phyloP scores from a whole-genome alignment of 106 monocot species.

The Dioscorea alata region DNA sequence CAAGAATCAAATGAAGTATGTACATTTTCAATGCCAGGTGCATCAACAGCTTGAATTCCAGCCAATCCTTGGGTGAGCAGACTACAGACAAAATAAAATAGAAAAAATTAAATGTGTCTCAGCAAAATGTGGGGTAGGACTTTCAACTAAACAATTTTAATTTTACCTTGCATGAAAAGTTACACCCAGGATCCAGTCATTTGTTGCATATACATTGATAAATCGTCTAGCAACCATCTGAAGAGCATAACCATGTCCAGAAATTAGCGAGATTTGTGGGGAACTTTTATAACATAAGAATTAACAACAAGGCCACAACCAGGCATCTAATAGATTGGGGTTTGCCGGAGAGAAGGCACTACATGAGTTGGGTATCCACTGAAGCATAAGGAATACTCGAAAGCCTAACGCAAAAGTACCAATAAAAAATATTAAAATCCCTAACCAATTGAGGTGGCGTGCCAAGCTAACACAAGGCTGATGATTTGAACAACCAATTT shows the following conservation, averaged over 20 bases:
- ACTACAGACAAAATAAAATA: conserved; percentile 28
- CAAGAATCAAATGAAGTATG: background rate
- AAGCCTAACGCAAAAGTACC: too few relatives aligned
- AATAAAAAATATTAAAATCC: too few relatives aligned
- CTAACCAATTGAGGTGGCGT: too few relatives aligned
- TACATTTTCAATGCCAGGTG: conserved; percentile 87
- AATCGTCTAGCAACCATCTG: conserved; percentile 87
- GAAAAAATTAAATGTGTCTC: background rate
- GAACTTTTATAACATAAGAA: too few relatives aligned
- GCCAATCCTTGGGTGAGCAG: conserved; percentile 82
- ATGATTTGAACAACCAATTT: too few relatives aligned
- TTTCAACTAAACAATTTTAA: background rate
- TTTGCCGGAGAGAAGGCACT: too few relatives aligned
- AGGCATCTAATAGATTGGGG: too few relatives aligned
- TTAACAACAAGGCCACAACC: too few relatives aligned
- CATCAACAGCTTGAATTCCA: conserved; percentile 79
- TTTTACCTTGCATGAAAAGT: conserved; percentile 86
- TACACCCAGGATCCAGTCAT: conserved; percentile 92
- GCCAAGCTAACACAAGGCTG: too few relatives aligned
- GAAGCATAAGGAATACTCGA: too few relatives aligned
- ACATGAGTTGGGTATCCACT: too few relatives aligned
- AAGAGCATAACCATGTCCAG: conserved; percentile 8
- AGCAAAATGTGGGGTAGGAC: background rate
- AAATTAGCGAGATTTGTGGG: too few relatives aligned
- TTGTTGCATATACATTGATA: conserved; percentile 77